Evolutionary conservation across 1,139 yeast species (phyloP), one percentile per base, ranked within the genome.

Genomic region (Maudiozyma humilis): DNA sequence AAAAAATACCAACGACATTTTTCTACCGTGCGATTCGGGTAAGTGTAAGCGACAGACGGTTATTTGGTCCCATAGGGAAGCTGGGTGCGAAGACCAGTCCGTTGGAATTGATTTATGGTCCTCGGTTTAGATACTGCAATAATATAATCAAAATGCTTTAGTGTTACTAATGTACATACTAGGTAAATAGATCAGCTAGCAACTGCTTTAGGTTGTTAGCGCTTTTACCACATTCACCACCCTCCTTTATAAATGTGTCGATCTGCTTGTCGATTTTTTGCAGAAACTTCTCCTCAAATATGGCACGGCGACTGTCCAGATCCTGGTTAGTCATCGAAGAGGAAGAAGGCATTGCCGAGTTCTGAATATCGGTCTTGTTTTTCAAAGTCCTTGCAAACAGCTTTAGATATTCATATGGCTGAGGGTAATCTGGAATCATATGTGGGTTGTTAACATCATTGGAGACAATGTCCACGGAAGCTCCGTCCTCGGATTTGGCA

Each of bases 161-260:
- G 15, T 32, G 17, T 12, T n/a, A 5, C 12, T 32, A 32, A 16
- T 32, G n/a, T 32, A 32, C 36, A 17, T 13, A 18, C 3, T 36
- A 32, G 16, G 31, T 18, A 20, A 35, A 43, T 19, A 43, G 19
- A 49, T 54, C 3, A 12, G 13, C 31, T n/a, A 59, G 43, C 12
- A 64, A 39, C 13, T 48, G 51, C 27, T 57, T 51, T 33, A 65
- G 39, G 6, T 51, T 53, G 40, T 71, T 71, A 10, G 86, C 82
- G 41, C 70, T 71, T 49, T 80, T 73, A 3, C 88, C 91, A 12
- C 74, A 67, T 47, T 82, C 88, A 2, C 93, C 93, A 8, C 88
- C 89, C 54, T 85, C 95, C 53, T 78, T 79, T 8, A 76, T 61
- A 36, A 78, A 60, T 34, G 68, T 67, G 1, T 64, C 68, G 25